Evolutionary conservation across 2,329 filamentous ascomycete genomes (phyloP), one percentile per base, ranked within the genome.

Genomic region (Alternaria novae-zelandiae): DNA sequence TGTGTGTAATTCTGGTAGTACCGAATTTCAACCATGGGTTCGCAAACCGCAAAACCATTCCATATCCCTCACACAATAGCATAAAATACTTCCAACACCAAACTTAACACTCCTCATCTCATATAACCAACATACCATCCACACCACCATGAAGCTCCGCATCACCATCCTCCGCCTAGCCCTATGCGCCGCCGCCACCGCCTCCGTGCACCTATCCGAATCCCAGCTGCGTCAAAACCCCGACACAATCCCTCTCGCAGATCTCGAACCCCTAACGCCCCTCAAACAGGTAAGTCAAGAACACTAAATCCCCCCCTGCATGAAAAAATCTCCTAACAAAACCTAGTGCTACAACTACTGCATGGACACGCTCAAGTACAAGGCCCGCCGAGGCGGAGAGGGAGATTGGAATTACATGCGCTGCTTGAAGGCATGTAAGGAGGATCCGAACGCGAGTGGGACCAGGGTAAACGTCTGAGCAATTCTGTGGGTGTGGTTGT

Each of bases 1-100:
- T 17, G 5, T 17, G 15, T 17, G 36, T 17, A 5, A 17, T 11
- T 41, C 36, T 41, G 15, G 36, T 41, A 41, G 36, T 17, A 41
- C 36, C 36, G n/a, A 41, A 41, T 17, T 17, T 41, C n/a, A 41
- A 17, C 36, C 36, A 3, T 41, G 36, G 36, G n/a, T 36, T 36
- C 32, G 32, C 32, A 36, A 36, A 36, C 7, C 32, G 32, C 32
- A 36, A 36, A 36, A 36, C 15, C 32, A 36, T 5, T 5, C 32
- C 32, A n/a, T 0, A 36, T 0, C 2, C 32, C 32, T 36, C 4
- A 36, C 0, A 0, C 32, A 36, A n/a, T n/a, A 0, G 7, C 15
- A 0, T n/a, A 0, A 36, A 36, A 36, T 36, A 36, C 32, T 36
- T n/a, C 15, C 17, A 30, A 32, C 11, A 7, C 30, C 17, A 6